These are phyloP conservation scores for Lactarius vividus DNA, from an alignment of 768 basidiomycete genomes.

Conservation along the genomic window DNA sequence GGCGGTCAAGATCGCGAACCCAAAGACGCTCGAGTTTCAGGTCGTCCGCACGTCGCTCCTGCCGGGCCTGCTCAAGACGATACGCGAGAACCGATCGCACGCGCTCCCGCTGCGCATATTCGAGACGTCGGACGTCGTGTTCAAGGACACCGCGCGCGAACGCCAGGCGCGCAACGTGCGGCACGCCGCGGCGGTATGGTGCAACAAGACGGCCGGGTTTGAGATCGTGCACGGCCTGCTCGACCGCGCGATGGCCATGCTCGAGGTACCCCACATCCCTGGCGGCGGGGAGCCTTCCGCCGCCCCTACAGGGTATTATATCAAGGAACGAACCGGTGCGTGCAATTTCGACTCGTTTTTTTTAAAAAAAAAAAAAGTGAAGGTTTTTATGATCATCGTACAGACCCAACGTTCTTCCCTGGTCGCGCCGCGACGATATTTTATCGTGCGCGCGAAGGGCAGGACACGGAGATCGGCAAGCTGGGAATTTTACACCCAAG, in stretches of 20 bases:
- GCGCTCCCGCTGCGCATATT: slow-evolving; percentile 91
- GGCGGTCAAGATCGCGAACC: slow-evolving; percentile 92
- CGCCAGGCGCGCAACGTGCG: slow-evolving; percentile 85
- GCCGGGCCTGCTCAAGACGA: slow-evolving; percentile 93
- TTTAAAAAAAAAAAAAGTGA: too few relatives aligned
- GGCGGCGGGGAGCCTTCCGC: slow-evolving; percentile 52
- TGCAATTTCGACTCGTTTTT: not conserved
- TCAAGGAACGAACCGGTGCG: slow-evolving; percentile 78
- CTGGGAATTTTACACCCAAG: slow-evolving; percentile 92
- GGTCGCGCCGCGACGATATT: slow-evolving; percentile 91
- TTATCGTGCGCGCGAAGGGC: slow-evolving; percentile 57
- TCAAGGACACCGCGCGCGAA: slow-evolving; percentile 77
- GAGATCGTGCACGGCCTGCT: slow-evolving; percentile 94
- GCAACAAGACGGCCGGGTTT: slow-evolving; percentile 95
- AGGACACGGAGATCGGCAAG: slow-evolving; percentile 78
- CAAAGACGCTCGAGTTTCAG: slow-evolving; percentile 97
- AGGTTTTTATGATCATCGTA: not conserved
- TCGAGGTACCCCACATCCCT: slow-evolving; percentile 82
- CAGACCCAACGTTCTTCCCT: slow-evolving; percentile 94
- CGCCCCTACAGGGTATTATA: slow-evolving; percentile 81
- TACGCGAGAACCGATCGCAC: slow-evolving; percentile 95
- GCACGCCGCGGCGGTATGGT: slow-evolving; percentile 89
- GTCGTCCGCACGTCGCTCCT: slow-evolving; percentile 95
- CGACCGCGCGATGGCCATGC: slow-evolving; percentile 93
- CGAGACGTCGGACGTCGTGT: slow-evolving; percentile 89